phyloP scores from a whole-genome alignment of 768 basidiomycete species.

The Calocybe gangraenosa region DNA sequence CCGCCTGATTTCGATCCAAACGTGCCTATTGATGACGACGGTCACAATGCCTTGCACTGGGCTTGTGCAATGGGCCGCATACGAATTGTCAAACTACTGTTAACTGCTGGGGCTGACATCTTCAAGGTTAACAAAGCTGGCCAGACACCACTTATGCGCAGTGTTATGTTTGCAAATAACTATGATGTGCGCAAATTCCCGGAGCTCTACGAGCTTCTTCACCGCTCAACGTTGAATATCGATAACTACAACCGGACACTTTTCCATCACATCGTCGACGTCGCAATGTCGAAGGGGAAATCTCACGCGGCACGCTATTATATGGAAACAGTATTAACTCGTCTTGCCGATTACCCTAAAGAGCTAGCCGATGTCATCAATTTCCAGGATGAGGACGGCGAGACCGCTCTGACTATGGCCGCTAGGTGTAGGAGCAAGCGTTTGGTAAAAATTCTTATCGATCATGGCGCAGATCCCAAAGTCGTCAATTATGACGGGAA shows the following conservation, averaged over 20 bases:
- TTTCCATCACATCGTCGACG: constrained; percentile 96
- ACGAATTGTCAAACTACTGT: constrained; percentile 88
- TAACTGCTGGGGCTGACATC: constrained; percentile 93
- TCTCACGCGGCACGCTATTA: constrained; percentile 98
- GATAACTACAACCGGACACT: constrained; percentile 97
- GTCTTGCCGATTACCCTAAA: constrained; percentile 89
- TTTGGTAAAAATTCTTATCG: constrained; percentile 90
- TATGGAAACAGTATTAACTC: constrained; percentile 90
- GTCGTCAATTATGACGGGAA: constrained; percentile 93
- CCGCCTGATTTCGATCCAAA: constrained; percentile 93
- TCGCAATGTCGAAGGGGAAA: constrained; percentile 97
- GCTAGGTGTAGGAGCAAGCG: constrained; percentile 94
- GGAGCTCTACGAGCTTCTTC: constrained; percentile 92
- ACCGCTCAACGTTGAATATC: constrained; percentile 98
- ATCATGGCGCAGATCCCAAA: constrained; percentile 95
- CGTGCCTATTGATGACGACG: constrained; percentile 96
- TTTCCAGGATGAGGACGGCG: constrained; percentile 98
- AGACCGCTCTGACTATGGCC: constrained; percentile 95
- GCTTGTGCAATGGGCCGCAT: constrained; percentile 98
- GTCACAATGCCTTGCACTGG: constrained; percentile 97
- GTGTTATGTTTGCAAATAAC: constrained; percentile 99
- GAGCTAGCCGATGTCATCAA: constrained; percentile 98
- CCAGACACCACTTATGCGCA: constrained; percentile 96
- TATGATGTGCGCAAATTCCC: constrained; percentile 99
- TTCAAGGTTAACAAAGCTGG: constrained; percentile 96